phyloP scores from a whole-genome alignment of 306 rosid species.

The Adenanthera pavonina region DNA sequence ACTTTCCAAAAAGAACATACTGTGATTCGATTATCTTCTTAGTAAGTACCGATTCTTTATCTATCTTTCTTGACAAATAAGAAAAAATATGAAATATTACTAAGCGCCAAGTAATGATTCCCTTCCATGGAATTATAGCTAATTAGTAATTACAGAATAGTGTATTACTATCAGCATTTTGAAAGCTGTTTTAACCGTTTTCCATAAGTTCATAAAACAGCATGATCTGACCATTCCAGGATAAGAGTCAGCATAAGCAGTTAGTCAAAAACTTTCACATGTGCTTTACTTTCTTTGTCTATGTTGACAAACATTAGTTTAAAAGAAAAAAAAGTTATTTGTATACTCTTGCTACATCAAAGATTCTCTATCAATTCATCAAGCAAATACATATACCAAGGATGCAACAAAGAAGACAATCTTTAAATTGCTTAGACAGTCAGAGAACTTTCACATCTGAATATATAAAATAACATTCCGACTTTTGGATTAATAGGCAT shows the following conservation, averaged over 20 bases:
- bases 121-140: neutral
- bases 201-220: neutral
- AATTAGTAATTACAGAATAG: too few species aligned
- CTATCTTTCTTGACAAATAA: neutral
- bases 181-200: too few species aligned
- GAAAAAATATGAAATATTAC: neutral
- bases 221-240: neutral
- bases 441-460: too few species aligned
- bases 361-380: neutral
- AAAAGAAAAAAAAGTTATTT: neutral
- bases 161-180: too few species aligned
- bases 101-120: slow-evolving; percentile 7
- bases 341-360: too few species aligned
- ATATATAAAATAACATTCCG: too few species aligned
- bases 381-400: too few species aligned
- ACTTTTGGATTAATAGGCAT: too few species aligned
- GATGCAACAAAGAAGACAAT: too few species aligned
- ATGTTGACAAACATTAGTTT: neutral
- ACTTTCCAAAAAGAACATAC: neutral
- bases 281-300: neutral
- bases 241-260: neutral
- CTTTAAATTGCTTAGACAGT: too few species aligned
- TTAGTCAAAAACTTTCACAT: neutral
- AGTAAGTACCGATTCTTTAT: neutral
- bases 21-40: neutral